phyloP scores from a whole-genome alignment of 2,329 filamentous ascomycete genomes.

The Alternaria alternata region DNA sequence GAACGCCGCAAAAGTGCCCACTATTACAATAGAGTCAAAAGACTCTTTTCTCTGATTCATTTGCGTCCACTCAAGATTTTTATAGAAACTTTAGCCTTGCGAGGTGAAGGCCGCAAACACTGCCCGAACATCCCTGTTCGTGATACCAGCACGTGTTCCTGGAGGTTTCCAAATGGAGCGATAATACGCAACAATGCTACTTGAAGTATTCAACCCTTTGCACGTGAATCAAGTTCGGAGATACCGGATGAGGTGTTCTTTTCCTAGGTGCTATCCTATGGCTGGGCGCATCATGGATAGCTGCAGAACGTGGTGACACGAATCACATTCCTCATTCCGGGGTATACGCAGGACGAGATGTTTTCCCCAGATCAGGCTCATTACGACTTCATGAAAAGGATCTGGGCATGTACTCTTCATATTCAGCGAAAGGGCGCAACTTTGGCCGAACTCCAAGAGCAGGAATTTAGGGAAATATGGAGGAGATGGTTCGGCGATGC shows the following conservation, averaged over 20 bases:
- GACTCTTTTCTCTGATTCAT: neutral
- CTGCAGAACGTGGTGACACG: neutral
- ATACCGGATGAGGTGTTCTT: neutral
- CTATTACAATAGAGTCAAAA: neutral
- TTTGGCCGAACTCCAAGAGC: too few species aligned
- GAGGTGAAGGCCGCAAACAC: slow-evolving; percentile 1
- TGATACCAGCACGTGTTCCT: neutral
- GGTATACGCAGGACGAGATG: too few species aligned
- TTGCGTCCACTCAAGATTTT: neutral
- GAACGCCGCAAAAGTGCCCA: neutral
- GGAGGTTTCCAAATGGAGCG: neutral
- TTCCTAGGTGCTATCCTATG: neutral
- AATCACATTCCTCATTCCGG: too few species aligned
- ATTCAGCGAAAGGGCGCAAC: too few species aligned
- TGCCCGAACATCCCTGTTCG: neutral
- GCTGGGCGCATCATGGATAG: neutral
- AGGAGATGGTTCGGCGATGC: too few species aligned
- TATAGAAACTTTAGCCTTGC: neutral
- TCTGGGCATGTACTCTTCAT: too few species aligned
- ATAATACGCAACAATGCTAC: neutral
- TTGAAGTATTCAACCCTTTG: neutral
- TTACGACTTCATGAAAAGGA: too few species aligned
- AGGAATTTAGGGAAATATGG: too few species aligned
- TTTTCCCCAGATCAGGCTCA: too few species aligned
- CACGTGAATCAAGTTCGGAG: neutral